Evolutionary conservation across 352 stramenopile species (phyloP).

Genomic region (Phytophthora litchii): DNA sequence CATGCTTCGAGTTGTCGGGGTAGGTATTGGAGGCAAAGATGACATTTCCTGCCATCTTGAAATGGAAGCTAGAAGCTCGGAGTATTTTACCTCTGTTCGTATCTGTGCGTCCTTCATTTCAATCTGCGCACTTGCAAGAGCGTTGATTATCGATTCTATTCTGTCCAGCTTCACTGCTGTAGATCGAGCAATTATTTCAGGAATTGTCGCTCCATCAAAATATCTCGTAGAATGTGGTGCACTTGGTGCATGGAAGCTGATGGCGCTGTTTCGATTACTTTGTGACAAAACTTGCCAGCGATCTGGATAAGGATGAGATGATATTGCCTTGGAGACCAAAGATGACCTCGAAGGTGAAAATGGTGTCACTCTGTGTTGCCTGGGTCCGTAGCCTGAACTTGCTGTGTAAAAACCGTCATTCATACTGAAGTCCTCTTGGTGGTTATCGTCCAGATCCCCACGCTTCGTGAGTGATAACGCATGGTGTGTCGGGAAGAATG

Average conservation of each 20-base stretch:
- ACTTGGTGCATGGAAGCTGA: constrained; percentile 3
- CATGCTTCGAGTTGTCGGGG: constrained; percentile 10
- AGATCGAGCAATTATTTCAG: constrained; percentile 24
- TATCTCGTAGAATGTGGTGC: too few species aligned
- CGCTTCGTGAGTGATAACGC: constrained; percentile 55
- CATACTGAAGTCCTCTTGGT: constrained; percentile 4
- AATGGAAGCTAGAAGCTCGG: constrained; percentile 46
- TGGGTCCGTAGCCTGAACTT: constrained; percentile 17
- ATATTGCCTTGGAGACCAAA: constrained; percentile 10
- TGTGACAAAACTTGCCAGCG: constrained; percentile 16
- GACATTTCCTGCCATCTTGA: constrained; percentile 16
- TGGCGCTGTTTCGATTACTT: constrained; percentile 15
- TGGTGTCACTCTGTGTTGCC: constrained; percentile 8
- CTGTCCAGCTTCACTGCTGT: constrained; percentile 50
- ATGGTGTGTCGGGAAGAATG: constrained; percentile 75
- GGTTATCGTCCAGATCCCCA: constrained; percentile 17
- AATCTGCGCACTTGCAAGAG: constrained; percentile 36
- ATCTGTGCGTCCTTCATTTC: constrained; percentile 57
- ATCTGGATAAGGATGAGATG: constrained; percentile 16
- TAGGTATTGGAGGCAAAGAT: constrained; percentile 1
- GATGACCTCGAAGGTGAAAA: constrained; percentile 27
- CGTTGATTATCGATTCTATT: constrained; percentile 52
- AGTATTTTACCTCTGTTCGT: constrained; percentile 37
- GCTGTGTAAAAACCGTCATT: constrained; percentile 27
- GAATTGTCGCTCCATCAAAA: background rate